Conservation (phyloP, 805 yeast species). For the Debaryomyces maramus region DNA sequence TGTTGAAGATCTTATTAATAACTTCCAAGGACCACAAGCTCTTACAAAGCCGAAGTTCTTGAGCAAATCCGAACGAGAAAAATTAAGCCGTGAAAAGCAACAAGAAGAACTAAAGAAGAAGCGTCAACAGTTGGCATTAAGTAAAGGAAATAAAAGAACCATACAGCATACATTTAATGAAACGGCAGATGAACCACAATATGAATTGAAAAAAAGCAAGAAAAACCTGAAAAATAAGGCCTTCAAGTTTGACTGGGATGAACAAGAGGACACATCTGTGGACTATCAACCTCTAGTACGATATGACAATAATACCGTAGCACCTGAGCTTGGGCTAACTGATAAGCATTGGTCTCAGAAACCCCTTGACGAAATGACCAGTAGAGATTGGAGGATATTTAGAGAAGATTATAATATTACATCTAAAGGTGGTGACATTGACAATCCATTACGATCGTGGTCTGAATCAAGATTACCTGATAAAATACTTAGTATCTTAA, state of each 20-base stretch:
- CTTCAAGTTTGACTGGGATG: conserved; percentile 71
- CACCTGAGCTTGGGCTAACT: conserved; percentile 14
- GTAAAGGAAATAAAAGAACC: background rate
- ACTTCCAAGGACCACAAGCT: conserved; percentile 4
- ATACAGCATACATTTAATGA: background rate
- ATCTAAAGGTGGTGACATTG: conserved; percentile 44
- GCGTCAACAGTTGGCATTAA: conserved; percentile 1
- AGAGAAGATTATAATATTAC: conserved; percentile 73
- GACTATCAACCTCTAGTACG: conserved; percentile 43
- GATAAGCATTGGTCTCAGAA: conserved; percentile 69
- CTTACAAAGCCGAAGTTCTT: conserved; percentile 22
- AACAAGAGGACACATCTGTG: conserved; percentile 61
- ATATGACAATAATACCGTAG: conserved; percentile 10
- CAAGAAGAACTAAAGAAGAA: conserved; percentile 1
- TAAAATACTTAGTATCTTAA: conserved; percentile 29
- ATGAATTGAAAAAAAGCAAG: conserved; percentile 7
- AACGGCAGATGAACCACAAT: background rate
- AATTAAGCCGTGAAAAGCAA: conserved; percentile 9
- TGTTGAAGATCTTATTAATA: conserved; percentile 21
- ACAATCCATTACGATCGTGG: conserved; percentile 76
- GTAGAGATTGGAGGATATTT: conserved; percentile 87
- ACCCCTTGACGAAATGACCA: conserved; percentile 60
- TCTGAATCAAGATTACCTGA: conserved; percentile 50
- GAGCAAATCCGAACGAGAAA: conserved; percentile 18
- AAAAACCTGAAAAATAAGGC: conserved; percentile 22